Evolutionary conservation across 2,329 filamentous ascomycete species (phyloP).

Genomic region (Anisogramma anomala): DNA sequence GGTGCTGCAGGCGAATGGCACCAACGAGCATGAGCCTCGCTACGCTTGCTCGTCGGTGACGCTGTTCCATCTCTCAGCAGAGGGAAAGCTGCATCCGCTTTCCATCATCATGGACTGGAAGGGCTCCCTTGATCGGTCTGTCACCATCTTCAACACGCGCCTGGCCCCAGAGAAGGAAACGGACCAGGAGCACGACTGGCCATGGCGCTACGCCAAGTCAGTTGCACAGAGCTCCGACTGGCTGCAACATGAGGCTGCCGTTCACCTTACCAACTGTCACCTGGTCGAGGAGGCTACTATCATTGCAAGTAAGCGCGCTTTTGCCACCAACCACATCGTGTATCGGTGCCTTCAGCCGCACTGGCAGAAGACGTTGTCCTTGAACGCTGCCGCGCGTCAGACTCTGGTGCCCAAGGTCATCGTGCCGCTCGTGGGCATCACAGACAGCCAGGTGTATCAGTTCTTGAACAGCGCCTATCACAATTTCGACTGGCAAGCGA

Average conservation of each 20-base stretch:
- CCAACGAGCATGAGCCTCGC: conserved; percentile 7
- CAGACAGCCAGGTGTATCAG: conserved; percentile 23
- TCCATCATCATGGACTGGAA: conserved; percentile 38
- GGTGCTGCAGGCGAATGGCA: conserved; percentile 19
- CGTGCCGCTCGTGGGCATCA: conserved; percentile 30
- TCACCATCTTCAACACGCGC: conserved; percentile 38
- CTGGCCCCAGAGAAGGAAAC: conserved; percentile 22
- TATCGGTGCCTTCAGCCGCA: conserved; percentile 33
- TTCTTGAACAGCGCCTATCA: conserved; percentile 31
- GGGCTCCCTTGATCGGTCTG: conserved; percentile 29
- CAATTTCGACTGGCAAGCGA: conserved; percentile 31
- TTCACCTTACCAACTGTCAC: conserved; percentile 35
- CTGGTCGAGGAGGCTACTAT: conserved; percentile 38
- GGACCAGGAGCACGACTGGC: conserved; percentile 33
- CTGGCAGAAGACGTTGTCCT: conserved; percentile 37
- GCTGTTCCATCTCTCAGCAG: conserved; percentile 30
- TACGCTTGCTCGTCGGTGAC: conserved; percentile 30
- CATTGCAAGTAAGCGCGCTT: conserved; percentile 31
- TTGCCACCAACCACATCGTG: conserved; percentile 31
- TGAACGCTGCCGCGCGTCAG: conserved; percentile 35
- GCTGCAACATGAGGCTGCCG: conserved; percentile 34
- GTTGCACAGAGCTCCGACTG: conserved; percentile 37
- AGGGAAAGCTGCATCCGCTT: conserved; percentile 36
- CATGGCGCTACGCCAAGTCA: conserved; percentile 41
- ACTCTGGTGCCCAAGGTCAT: conserved; percentile 34